Conservation (phyloP, 352 stramenopile genomes). For the Globisporangium cederbergense region DNA sequence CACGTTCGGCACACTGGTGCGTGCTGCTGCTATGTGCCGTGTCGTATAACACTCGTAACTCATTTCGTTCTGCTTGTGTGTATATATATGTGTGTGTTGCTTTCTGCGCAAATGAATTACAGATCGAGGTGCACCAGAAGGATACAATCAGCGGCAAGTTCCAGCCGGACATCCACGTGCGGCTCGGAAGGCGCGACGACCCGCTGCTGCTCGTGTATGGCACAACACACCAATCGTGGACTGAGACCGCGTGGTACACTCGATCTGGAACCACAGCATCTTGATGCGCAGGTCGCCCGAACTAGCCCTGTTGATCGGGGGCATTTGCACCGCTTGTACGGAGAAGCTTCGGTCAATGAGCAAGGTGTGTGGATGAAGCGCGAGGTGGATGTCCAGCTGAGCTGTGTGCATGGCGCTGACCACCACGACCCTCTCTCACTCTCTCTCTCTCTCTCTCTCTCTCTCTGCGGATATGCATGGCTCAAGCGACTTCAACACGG, state of each 20-base stretch:
- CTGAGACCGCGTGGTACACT: not conserved
- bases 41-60: not conserved
- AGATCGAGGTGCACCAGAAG: constrained; percentile 76
- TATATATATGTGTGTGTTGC: no score
- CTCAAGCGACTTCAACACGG: not conserved
- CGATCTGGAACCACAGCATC: not conserved
- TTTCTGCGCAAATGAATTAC: not conserved
- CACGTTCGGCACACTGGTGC: no score
- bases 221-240: not conserved
- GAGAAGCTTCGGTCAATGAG: not conserved
- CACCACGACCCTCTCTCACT: no score
- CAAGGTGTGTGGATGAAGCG: no score
- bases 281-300: not conserved
- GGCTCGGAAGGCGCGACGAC: constrained; percentile 73
- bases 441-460: no score
- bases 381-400: no score
- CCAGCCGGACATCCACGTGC: constrained; percentile 38
- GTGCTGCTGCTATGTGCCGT: not conserved
- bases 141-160: constrained; percentile 76
- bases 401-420: no score
- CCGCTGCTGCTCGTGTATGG: constrained; percentile 79
- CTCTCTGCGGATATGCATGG: no score
- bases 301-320: not conserved
- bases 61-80: not conserved
- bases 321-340: not conserved